Evolutionary conservation across 2,329 filamentous ascomycete species (phyloP).

Genomic region (Aspergillus calidoustus): DNA sequence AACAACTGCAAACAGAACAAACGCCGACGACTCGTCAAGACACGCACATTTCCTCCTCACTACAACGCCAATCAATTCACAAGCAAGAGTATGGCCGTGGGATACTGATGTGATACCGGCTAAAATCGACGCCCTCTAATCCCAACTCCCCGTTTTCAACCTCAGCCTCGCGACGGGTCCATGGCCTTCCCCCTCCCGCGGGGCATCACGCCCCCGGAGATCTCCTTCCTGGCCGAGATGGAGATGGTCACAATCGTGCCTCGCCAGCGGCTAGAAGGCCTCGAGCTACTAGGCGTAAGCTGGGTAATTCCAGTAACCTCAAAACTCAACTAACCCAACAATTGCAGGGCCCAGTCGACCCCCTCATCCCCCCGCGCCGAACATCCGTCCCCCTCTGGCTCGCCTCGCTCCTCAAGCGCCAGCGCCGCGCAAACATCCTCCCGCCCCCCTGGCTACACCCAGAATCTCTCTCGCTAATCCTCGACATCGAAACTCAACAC

Average conservation of each 20-base stretch:
- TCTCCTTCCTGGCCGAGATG: slow-evolving; percentile 96
- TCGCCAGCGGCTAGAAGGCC: slow-evolving; percentile 83
- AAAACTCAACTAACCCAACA: neutral
- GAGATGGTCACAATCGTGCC: slow-evolving; percentile 92
- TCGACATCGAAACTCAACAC: slow-evolving; percentile 77
- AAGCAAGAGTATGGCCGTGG: slow-evolving; percentile 2
- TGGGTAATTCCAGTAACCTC: neutral
- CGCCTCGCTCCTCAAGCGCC: slow-evolving; percentile 90
- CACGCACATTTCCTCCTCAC: neutral
- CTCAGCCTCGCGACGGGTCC: slow-evolving; percentile 17
- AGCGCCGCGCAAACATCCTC: slow-evolving; percentile 89
- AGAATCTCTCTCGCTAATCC: slow-evolving; percentile 73
- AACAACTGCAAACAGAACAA: slow-evolving; percentile 20
- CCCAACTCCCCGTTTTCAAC: neutral
- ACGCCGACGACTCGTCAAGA: slow-evolving; percentile 2
- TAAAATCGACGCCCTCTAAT: slow-evolving; percentile 13
- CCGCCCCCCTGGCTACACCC: slow-evolving; percentile 87
- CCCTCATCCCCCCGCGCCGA: slow-evolving; percentile 80
- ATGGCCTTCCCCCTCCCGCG: slow-evolving; percentile 68
- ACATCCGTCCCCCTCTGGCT: slow-evolving; percentile 88
- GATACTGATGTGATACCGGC: neutral
- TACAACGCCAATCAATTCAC: neutral
- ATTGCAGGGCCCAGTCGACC: slow-evolving; percentile 72
- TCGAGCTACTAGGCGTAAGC: slow-evolving; percentile 82
- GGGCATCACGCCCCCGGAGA: slow-evolving; percentile 81